phyloP scores from a whole-genome alignment of 2,329 filamentous ascomycete species.

The Curvularia lunata region DNA sequence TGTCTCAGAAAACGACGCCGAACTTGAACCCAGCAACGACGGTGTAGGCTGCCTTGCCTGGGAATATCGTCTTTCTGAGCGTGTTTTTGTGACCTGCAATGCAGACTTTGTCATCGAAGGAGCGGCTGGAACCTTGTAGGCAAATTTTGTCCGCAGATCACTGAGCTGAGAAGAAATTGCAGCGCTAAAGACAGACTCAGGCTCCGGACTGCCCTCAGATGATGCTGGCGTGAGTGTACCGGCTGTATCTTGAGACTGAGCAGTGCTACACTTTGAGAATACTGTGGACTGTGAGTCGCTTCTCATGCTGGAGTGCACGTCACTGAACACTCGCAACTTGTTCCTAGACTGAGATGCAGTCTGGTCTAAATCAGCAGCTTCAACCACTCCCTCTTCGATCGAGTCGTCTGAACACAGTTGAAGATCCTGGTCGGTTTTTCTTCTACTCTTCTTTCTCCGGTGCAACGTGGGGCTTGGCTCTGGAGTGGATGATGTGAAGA shows the following conservation, averaged over 20 bases:
- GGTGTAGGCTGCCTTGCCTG: constrained; percentile 17
- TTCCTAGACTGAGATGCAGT: constrained; percentile 39
- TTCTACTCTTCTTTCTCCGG: constrained; percentile 38
- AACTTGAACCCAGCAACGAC: constrained; percentile 10
- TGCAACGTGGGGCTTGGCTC: constrained; percentile 53
- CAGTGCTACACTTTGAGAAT: constrained; percentile 30
- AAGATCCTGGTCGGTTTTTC: constrained; percentile 49
- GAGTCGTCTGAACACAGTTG: constrained; percentile 58
- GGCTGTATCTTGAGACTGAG: constrained; percentile 35
- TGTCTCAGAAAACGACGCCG: not conserved
- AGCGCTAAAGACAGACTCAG: constrained; percentile 34
- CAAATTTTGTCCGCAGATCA: constrained; percentile 41
- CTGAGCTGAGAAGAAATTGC: constrained; percentile 39
- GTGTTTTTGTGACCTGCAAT: constrained; percentile 9
- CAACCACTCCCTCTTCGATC: constrained; percentile 52
- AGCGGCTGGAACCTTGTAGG: constrained; percentile 25
- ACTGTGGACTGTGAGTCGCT: constrained; percentile 40
- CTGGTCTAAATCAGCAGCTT: constrained; percentile 44
- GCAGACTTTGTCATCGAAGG: constrained; percentile 9
- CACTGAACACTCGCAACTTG: constrained; percentile 44
- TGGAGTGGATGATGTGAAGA: constrained; percentile 48
- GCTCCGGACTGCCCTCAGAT: constrained; percentile 38
- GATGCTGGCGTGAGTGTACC: constrained; percentile 42
- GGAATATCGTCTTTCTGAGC: constrained; percentile 15
- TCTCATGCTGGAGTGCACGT: constrained; percentile 26